These are phyloP conservation scores for Amylocystis lapponica DNA, from an alignment of 768 basidiomycete species.

Conservation along the genomic window DNA sequence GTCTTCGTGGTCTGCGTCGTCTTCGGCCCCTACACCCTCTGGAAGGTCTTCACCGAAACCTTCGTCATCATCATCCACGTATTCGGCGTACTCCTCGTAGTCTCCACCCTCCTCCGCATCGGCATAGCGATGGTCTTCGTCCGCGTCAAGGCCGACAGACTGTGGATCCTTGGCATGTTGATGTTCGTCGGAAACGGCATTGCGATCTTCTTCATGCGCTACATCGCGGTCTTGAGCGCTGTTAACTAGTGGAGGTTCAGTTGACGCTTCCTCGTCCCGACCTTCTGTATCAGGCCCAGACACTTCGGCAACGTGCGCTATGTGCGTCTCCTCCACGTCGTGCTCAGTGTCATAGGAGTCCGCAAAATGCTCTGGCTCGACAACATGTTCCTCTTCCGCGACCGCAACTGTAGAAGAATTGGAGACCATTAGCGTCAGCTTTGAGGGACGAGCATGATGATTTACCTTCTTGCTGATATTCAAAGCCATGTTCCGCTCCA, in stretches of 20 bases:
- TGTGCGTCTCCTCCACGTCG: no score
- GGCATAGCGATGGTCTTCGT: slow-evolving; percentile 22
- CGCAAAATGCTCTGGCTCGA: neutral
- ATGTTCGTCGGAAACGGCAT: slow-evolving; percentile 1
- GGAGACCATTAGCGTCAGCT: no score
- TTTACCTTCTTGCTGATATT: no score
- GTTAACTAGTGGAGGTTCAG: neutral
- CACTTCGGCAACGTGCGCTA: no score
- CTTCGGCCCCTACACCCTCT: slow-evolving; percentile 28
- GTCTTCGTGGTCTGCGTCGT: slow-evolving; percentile 39
- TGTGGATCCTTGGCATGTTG: no score
- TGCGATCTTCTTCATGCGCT: neutral
- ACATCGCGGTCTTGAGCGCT: neutral
- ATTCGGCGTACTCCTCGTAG: slow-evolving; percentile 27
- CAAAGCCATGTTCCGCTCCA: slow-evolving; percentile 6
- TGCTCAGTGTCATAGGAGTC: no score
- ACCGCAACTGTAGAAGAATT: no score
- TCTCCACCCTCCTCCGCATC: slow-evolving; percentile 30
- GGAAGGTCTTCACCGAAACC: slow-evolving; percentile 29
- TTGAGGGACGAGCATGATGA: no score
- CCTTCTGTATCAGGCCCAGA: no score
- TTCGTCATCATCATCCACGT: slow-evolving; percentile 27
- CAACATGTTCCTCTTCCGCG: neutral
- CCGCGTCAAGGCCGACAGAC: slow-evolving; percentile 22
- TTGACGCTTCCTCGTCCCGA: neutral